Conservation (phyloP, 768 basidiomycete species). For the Russula sp. region DNA sequence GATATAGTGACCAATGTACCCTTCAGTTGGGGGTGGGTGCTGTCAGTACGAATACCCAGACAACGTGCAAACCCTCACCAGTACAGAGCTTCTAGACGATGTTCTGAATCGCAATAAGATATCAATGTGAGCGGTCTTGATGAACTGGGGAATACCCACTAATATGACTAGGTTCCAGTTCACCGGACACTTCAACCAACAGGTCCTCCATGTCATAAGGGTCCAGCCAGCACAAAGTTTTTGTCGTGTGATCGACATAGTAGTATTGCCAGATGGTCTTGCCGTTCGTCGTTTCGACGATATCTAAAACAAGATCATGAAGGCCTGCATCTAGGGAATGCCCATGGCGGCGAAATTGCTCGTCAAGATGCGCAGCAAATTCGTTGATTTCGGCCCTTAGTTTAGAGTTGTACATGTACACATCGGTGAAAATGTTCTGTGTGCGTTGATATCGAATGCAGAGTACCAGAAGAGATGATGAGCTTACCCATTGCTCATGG, state of each 20-base stretch:
- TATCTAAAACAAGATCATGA: conserved; percentile 12
- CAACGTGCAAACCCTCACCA: background rate
- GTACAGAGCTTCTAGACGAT: conserved; percentile 10
- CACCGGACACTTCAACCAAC: background rate
- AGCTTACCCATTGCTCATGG: background rate
- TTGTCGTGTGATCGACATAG: conserved; percentile 5
- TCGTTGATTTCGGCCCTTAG: background rate
- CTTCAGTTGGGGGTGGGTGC: background rate
- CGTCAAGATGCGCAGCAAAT: background rate
- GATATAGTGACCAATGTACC: conserved; percentile 19
- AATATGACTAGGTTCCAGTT: conserved; percentile 1
- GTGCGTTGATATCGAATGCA: background rate
- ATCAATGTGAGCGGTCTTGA: background rate
- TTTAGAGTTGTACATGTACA: conserved; percentile 10
- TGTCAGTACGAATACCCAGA: background rate
- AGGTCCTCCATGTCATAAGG: background rate
- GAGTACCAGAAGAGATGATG: no score
- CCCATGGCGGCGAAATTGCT: background rate
- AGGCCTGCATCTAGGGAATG: background rate
- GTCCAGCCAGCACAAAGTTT: conserved; percentile 6
- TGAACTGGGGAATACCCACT: conserved; percentile 2
- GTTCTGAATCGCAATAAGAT: background rate
- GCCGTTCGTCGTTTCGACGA: background rate
- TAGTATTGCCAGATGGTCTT: conserved; percentile 7
- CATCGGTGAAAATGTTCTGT: conserved; percentile 14